Evolutionary conservation across 139 green algal genomes (phyloP).

Genomic region (Pleodorina starrii): DNA sequence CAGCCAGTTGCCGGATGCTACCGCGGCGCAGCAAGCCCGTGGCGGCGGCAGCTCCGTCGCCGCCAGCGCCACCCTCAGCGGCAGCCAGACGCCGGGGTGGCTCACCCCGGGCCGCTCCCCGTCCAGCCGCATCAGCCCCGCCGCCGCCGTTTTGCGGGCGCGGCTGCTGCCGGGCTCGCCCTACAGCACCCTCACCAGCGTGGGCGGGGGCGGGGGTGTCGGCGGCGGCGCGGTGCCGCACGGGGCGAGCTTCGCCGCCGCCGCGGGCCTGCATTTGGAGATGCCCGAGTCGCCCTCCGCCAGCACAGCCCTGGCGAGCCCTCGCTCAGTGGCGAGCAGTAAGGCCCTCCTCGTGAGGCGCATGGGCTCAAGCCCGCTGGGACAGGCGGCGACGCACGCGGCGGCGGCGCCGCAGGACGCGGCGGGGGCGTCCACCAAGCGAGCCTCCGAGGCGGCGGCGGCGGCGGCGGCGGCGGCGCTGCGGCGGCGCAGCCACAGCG

Average conservation of each 20-base stretch:
- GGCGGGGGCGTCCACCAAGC: background rate
- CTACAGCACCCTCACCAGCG: background rate
- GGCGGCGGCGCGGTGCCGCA: background rate
- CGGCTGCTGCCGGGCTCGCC: slow-evolving; percentile 3
- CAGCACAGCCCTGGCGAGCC: background rate
- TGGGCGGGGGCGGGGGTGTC: background rate
- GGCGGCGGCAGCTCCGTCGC: background rate
- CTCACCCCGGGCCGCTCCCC: background rate
- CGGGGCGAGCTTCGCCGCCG: background rate
- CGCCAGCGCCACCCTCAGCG: background rate
- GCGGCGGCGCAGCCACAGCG: background rate
- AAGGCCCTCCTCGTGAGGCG: background rate
- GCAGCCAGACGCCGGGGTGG: background rate
- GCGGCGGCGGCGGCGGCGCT: background rate
- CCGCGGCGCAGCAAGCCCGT: background rate
- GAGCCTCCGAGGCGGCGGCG: background rate
- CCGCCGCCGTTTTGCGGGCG: background rate
- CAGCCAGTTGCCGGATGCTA: background rate
- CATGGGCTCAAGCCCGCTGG: slow-evolving; percentile 31
- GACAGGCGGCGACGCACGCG: background rate
- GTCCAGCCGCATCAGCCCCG: background rate
- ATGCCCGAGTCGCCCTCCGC: slow-evolving; percentile 9
- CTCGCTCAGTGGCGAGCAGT: background rate
- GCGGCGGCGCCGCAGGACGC: background rate
- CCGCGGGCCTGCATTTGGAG: background rate